Evolutionary conservation across 495 filamentous ascomycete species (phyloP).

Genomic region (Chlorociboria aeruginascens): DNA sequence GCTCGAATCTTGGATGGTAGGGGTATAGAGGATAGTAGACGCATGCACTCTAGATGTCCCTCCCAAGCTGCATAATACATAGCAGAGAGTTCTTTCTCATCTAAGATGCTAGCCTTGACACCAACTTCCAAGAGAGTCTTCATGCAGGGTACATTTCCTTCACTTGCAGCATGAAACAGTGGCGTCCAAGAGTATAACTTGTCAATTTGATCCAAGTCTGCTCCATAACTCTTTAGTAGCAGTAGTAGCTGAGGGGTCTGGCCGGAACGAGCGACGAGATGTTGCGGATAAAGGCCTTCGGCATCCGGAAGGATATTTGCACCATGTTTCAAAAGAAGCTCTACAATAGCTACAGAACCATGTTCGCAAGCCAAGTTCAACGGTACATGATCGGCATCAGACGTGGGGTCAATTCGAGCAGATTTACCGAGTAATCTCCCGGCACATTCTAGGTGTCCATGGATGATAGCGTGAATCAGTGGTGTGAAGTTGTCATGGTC

Average conservation of each 20-base stretch:
- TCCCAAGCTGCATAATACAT: constrained; percentile 99
- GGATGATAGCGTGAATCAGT: constrained; percentile 87
- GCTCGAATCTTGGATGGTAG: constrained; percentile 12
- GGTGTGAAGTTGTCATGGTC: constrained; percentile 98
- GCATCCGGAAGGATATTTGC: constrained; percentile 80
- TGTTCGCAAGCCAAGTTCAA: constrained; percentile 91
- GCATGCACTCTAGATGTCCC: constrained; percentile 90
- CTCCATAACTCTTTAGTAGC: constrained; percentile 72
- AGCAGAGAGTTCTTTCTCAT: constrained; percentile 86
- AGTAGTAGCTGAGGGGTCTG: constrained; percentile 65
- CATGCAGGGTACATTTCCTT: constrained; percentile 84
- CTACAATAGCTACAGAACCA: constrained; percentile 69
- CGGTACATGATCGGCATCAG: constrained; percentile 84
- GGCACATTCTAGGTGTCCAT: constrained; percentile 66
- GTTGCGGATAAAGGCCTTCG: constrained; percentile 94
- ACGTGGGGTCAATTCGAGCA: constrained; percentile 68
- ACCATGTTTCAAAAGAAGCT: constrained; percentile 66
- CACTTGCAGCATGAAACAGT: constrained; percentile 89
- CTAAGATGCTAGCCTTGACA: constrained; percentile 61
- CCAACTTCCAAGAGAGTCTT: constrained; percentile 63
- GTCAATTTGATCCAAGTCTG: constrained; percentile 85
- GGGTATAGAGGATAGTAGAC: constrained; percentile 55
- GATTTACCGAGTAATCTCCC: constrained; percentile 56
- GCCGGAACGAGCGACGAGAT: constrained; percentile 86
- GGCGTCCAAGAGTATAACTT: constrained; percentile 97